These are phyloP conservation scores for Neltuma alba DNA, from an alignment of 306 rosid species.

Conservation along the genomic window DNA sequence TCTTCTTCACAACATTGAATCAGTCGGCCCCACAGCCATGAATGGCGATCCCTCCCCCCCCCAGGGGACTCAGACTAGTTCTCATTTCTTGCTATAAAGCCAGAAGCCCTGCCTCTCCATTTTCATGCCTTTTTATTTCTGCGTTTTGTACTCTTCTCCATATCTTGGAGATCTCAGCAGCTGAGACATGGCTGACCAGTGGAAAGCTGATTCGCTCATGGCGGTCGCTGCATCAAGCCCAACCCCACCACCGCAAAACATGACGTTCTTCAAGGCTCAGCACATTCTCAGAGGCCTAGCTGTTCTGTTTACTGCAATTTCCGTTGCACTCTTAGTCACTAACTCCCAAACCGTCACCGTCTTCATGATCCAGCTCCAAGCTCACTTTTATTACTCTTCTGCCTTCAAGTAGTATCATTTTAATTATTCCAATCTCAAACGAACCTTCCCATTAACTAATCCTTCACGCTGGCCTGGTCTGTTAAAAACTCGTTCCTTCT, in stretches of 20 bases:
- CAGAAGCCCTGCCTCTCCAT: not conserved
- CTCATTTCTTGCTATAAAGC: not conserved
- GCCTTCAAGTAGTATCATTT: conserved; percentile 47
- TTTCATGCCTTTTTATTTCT: conserved; percentile 22
- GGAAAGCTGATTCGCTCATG: conserved; percentile 27
- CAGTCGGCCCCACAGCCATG: not conserved
- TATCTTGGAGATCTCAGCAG: not conserved
- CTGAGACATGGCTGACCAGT: conserved; percentile 20
- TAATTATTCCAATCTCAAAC: not conserved
- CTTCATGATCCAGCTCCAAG: conserved; percentile 40
- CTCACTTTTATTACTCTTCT: conserved; percentile 61
- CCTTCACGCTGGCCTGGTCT: too few species aligned
- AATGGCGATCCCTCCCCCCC: not conserved
- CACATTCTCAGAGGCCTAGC: conserved; percentile 52
- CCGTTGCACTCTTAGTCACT: conserved; percentile 55
- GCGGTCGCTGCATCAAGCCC: conserved; percentile 33
- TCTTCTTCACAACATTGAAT: not conserved
- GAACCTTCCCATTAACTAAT: too few species aligned
- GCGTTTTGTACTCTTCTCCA: not conserved
- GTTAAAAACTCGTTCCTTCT: not conserved
- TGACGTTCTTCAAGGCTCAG: conserved; percentile 33
- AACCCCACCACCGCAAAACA: not conserved
- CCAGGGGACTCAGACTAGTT: too few species aligned
- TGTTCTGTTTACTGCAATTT: conserved; percentile 40
- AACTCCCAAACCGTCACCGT: conserved; percentile 53